A percentile compares a stretch with the other conserved stretches of the same genome.
Evolutionary conservation across 2,329 filamentous ascomycete genomes (phyloP).

Genomic region (Arthrinium phaeospermum): DNA sequence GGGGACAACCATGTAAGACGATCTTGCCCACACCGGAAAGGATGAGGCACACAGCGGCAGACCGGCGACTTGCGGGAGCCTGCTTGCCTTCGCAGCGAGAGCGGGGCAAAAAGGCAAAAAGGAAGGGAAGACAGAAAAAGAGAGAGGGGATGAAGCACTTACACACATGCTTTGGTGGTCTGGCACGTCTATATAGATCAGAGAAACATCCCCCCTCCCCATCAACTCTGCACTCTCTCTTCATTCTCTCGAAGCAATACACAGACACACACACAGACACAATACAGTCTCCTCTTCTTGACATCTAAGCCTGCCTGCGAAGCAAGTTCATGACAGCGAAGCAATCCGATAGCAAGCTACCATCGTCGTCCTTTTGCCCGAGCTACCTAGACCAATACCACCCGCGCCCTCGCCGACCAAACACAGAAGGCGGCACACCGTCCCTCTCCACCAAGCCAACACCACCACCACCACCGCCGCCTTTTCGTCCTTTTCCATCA

Average conservation of each 20-base stretch:
- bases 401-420: background rate
- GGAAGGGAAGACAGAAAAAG: background rate
- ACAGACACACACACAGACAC: background rate
- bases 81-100: background rate
- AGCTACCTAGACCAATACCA: background rate
- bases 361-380: background rate
- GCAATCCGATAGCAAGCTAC: background rate
- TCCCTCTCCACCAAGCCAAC: constrained; percentile 20
- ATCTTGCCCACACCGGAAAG: constrained; percentile 6
- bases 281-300: background rate
- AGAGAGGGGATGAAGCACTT: background rate
- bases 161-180: background rate
- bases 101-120: background rate
- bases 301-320: background rate
- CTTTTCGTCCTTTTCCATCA: constrained; percentile 27
- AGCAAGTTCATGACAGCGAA: background rate
- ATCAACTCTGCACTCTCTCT: background rate
- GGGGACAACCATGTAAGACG: constrained; percentile 1
- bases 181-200: background rate
- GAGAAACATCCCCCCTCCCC: background rate
- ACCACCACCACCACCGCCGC: background rate
- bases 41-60: background rate
- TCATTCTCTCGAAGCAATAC: background rate
- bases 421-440: background rate
- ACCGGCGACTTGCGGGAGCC: constrained; percentile 15